Conservation (phyloP, 2,329 filamentous ascomycete species). For the Aureobasidium sp. region DNA sequence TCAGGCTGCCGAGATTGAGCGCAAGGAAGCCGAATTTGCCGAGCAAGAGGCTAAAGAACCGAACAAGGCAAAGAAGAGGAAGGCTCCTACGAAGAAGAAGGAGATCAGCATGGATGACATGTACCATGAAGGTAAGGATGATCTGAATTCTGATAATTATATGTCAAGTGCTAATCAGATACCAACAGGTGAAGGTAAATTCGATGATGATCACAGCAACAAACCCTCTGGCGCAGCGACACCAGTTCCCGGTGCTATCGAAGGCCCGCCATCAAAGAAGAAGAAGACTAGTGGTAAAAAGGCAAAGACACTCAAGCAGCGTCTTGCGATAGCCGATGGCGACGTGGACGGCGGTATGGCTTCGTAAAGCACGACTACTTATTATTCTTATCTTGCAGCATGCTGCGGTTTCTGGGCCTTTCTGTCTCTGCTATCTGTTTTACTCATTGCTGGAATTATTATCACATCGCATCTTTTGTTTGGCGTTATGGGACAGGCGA, state of each 20-base stretch:
- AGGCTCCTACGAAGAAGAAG: slow-evolving; percentile 47
- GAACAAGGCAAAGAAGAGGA: slow-evolving; percentile 44
- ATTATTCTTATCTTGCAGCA: neutral
- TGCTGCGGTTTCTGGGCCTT: neutral
- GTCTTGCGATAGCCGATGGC: slow-evolving; percentile 42
- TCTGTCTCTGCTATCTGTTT: neutral
- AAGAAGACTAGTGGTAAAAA: slow-evolving; percentile 49
- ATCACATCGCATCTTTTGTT: neutral
- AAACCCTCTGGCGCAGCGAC: slow-evolving; percentile 83
- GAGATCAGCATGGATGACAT: slow-evolving; percentile 78
- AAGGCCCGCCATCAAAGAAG: slow-evolving; percentile 39
- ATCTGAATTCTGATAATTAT: slow-evolving; percentile 9
- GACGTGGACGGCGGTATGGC: slow-evolving; percentile 18
- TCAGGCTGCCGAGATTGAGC: slow-evolving; percentile 87
- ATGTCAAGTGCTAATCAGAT: slow-evolving; percentile 24
- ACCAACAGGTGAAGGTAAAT: slow-evolving; percentile 78
- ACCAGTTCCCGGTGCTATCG: slow-evolving; percentile 51
- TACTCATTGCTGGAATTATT: neutral
- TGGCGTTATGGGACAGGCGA: neutral
- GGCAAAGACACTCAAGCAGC: slow-evolving; percentile 43
- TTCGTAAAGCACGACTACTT: neutral
- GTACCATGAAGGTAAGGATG: slow-evolving; percentile 90
- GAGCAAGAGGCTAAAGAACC: slow-evolving; percentile 49
- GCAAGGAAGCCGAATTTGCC: slow-evolving; percentile 78
- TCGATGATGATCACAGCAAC: slow-evolving; percentile 78